These are phyloP conservation scores for Borovskyia barvae DNA, from an alignment of 208 protist species.

Conservation along the genomic window DNA sequence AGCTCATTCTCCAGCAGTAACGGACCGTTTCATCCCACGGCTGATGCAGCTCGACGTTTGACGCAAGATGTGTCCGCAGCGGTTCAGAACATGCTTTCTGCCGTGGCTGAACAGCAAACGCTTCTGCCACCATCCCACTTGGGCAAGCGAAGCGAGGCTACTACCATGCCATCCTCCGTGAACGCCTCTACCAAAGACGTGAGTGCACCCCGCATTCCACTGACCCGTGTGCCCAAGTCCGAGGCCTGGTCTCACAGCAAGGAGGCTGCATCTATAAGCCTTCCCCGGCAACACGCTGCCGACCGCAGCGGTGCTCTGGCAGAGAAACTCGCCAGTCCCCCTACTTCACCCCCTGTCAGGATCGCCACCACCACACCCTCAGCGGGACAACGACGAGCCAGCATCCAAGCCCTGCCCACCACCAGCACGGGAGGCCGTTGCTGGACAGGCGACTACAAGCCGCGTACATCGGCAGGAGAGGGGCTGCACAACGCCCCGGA, in stretches of 20 bases:
- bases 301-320: too few relatives aligned
- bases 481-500: too few relatives aligned
- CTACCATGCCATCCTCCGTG: neutral
- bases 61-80: neutral
- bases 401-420: too few relatives aligned
- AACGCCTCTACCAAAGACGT: neutral
- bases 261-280: neutral
- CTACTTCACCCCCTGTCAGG: too few relatives aligned
- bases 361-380: too few relatives aligned
- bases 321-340: too few relatives aligned
- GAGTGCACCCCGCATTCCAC: slow-evolving; percentile 14
- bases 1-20: neutral
- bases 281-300: neutral
- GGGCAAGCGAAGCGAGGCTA: neutral
- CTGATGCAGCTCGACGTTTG: too few relatives aligned
- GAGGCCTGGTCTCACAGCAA: slow-evolving; percentile 10
- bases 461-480: too few relatives aligned
- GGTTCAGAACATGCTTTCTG: slow-evolving; percentile 5
- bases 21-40: neutral
- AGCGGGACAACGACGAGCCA: too few relatives aligned
- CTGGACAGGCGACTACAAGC: too few relatives aligned
- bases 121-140: slow-evolving; percentile 1
- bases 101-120: slow-evolving; percentile 3
- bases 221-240: slow-evolving; percentile 22
- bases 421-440: too few relatives aligned